A percentile compares a stretch with the other conserved stretches of the same genome.
phyloP scores from a whole-genome alignment of 2,329 filamentous ascomycete species.

The Fonsecaea pedrosoi region DNA sequence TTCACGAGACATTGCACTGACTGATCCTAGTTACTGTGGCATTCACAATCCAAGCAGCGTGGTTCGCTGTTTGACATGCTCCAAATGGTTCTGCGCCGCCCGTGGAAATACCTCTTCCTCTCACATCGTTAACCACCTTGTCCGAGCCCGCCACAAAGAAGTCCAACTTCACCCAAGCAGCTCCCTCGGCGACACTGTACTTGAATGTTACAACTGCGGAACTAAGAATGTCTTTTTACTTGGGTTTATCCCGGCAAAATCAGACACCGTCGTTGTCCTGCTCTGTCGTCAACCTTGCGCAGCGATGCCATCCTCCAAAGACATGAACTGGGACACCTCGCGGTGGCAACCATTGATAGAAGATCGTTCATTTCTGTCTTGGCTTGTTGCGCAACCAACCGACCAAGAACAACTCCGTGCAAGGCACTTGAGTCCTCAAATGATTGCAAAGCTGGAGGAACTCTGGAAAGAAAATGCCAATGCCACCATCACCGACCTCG shows the following conservation, averaged over 20 bases:
- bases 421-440: slow-evolving; percentile 87
- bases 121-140: slow-evolving; percentile 97
- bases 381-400: slow-evolving; percentile 87
- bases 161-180: slow-evolving; percentile 95
- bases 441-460: slow-evolving; percentile 95
- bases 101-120: slow-evolving; percentile 95
- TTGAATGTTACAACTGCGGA: slow-evolving; percentile 99
- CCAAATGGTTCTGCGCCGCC: slow-evolving; percentile 99
- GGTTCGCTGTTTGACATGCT: slow-evolving; percentile 93
- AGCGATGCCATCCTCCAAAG: slow-evolving; percentile 91
- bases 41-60: slow-evolving; percentile 96
- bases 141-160: slow-evolving; percentile 97
- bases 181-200: slow-evolving; percentile 89
- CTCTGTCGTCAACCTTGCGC: slow-evolving; percentile 96
- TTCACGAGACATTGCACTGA: slow-evolving; percentile 12
- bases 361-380: slow-evolving; percentile 90
- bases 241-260: slow-evolving; percentile 97
- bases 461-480: slow-evolving; percentile 96
- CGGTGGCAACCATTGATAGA: slow-evolving; percentile 98
- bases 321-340: slow-evolving; percentile 99
- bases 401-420: slow-evolving; percentile 96
- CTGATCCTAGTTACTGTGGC: slow-evolving; percentile 77
- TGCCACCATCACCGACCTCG: slow-evolving; percentile 87
- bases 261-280: slow-evolving; percentile 95
- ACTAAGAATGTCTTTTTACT: slow-evolving; percentile 99